Conservation (phyloP, 768 basidiomycete genomes). For the Lactarius pseudohatsudake region DNA sequence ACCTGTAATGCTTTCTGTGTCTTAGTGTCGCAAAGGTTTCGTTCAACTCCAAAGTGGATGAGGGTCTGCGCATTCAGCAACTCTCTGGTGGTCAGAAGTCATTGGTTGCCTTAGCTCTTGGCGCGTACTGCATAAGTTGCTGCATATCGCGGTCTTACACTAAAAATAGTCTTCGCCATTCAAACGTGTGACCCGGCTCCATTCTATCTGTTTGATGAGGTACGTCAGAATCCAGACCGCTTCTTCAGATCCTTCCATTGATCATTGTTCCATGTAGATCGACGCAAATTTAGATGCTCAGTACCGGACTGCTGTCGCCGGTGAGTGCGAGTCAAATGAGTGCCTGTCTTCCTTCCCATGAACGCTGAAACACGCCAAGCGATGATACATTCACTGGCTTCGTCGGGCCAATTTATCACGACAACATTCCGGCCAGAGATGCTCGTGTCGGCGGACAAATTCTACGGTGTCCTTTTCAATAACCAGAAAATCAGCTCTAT, state of each 20-base stretch:
- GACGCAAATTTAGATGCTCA: slow-evolving; percentile 98
- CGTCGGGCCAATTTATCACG: slow-evolving; percentile 92
- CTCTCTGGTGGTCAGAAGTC: slow-evolving; percentile 98
- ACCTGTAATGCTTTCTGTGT: not conserved
- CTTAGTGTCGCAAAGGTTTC: slow-evolving; percentile 63
- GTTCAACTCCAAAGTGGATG: slow-evolving; percentile 98
- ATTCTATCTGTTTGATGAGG: slow-evolving; percentile 99
- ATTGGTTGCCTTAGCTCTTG: slow-evolving; percentile 90
- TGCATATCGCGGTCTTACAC: slow-evolving; percentile 15
- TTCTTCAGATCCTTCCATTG: not conserved
- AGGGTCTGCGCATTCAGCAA: slow-evolving; percentile 95
- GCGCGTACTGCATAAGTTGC: slow-evolving; percentile 38
- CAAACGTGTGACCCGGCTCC: slow-evolving; percentile 99
- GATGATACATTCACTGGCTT: slow-evolving; percentile 91
- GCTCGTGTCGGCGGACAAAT: slow-evolving; percentile 93
- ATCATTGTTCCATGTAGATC: slow-evolving; percentile 51
- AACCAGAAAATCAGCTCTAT: slow-evolving; percentile 94
- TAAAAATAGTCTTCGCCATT: slow-evolving; percentile 84
- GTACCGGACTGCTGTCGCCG: slow-evolving; percentile 93
- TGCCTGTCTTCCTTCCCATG: not conserved
- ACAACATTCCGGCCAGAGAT: slow-evolving; percentile 99
- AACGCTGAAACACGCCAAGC: slow-evolving; percentile 40
- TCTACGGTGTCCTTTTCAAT: slow-evolving; percentile 96
- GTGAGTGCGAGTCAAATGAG: slow-evolving; percentile 47
- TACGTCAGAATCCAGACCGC: slow-evolving; percentile 32